phyloP scores from a whole-genome alignment of 2,329 filamentous ascomycete species.

The Pezicula carpinea region DNA sequence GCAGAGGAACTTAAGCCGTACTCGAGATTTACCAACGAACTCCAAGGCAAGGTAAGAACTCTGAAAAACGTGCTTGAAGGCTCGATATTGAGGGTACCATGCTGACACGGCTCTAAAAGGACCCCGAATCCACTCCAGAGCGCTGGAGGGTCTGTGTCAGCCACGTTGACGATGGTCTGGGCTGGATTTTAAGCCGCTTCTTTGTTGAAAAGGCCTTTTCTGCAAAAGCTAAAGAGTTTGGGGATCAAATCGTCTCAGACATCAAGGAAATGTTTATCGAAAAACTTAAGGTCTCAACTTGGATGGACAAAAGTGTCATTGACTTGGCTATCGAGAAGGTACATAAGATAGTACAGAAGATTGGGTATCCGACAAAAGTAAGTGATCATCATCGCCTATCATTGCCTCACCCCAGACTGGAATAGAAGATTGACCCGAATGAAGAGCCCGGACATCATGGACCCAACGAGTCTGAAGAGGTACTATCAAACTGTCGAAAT shows the following conservation, averaged over 20 bases:
- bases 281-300: constrained; percentile 52
- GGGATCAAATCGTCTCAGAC: constrained; percentile 65
- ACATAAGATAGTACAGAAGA: constrained; percentile 62
- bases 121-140: constrained; percentile 57
- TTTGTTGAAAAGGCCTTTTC: constrained; percentile 67
- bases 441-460: constrained; percentile 53
- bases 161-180: constrained; percentile 52
- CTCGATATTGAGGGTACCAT: no score
- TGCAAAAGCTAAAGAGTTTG: constrained; percentile 59
- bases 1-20: constrained; percentile 56
- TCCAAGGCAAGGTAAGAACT: constrained; percentile 46
- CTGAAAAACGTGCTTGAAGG: neutral
- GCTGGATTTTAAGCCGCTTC: constrained; percentile 67
- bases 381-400: neutral
- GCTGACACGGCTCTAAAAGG: constrained; percentile 27
- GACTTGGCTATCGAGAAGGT: constrained; percentile 60
- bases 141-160: constrained; percentile 62
- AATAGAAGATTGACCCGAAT: constrained; percentile 9
- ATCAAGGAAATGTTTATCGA: constrained; percentile 63
- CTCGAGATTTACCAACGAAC: constrained; percentile 52
- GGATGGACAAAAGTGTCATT: constrained; percentile 61
- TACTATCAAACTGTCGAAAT: constrained; percentile 54
- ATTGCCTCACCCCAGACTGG: no score
- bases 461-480: constrained; percentile 47
- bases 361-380: constrained; percentile 58